Conservation (phyloP, 2,329 filamentous ascomycete species). For the Chaetomium sp. region DNA sequence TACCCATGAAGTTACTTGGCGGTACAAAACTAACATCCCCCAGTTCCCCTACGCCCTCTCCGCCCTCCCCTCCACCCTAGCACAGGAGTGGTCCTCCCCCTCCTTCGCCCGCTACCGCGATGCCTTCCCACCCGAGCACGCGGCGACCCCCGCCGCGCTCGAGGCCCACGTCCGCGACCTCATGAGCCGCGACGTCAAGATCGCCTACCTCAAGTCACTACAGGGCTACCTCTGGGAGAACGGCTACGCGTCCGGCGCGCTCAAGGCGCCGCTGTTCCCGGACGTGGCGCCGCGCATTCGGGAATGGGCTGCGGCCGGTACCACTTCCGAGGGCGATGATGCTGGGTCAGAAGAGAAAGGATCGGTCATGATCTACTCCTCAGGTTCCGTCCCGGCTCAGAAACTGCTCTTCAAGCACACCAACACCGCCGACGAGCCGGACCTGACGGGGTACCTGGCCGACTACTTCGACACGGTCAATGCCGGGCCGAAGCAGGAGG, state of each 20-base stretch:
- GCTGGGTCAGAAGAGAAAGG: slow-evolving; percentile 37
- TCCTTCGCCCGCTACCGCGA: slow-evolving; percentile 61
- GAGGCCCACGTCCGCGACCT: slow-evolving; percentile 64
- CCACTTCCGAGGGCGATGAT: not conserved
- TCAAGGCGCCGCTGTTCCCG: slow-evolving; percentile 66
- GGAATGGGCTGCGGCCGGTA: slow-evolving; percentile 44
- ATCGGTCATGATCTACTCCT: slow-evolving; percentile 69
- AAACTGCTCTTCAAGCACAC: slow-evolving; percentile 71
- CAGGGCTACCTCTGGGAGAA: slow-evolving; percentile 74
- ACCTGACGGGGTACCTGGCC: slow-evolving; percentile 52
- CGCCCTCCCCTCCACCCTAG: slow-evolving; percentile 57
- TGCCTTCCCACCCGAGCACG: slow-evolving; percentile 62
- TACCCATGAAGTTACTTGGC: not conserved
- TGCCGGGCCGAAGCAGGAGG: slow-evolving; percentile 66
- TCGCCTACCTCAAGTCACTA: slow-evolving; percentile 69
- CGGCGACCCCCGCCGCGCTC: slow-evolving; percentile 51
- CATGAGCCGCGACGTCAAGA: slow-evolving; percentile 65
- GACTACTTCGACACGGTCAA: slow-evolving; percentile 77
- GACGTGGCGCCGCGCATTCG: slow-evolving; percentile 63
- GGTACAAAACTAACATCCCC: slow-evolving; percentile 1
- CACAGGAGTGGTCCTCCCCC: slow-evolving; percentile 59
- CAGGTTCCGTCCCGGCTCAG: slow-evolving; percentile 73
- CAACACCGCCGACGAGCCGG: slow-evolving; percentile 50
- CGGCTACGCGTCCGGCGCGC: slow-evolving; percentile 63
- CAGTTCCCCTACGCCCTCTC: slow-evolving; percentile 73